Base-by-base conservation (phyloP, 306 rosid species). In the Neltuma alba region DNA sequence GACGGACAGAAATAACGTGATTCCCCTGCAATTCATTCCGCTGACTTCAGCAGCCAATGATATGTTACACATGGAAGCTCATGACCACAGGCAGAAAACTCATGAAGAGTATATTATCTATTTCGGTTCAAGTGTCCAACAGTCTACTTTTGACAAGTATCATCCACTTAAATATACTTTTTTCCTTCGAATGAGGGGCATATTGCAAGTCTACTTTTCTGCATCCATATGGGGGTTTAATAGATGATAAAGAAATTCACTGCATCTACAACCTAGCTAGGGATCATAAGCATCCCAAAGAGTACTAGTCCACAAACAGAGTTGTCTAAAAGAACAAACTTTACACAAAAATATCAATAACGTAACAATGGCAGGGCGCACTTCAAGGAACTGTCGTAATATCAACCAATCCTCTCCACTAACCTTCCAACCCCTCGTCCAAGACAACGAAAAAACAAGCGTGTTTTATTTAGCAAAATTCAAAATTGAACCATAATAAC, bases 241-340 rank as follows among this genome's bases (percentile, higher is more conserved):
- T 38, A 55, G 69, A 57, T 21, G 45, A 48, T 63, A 69, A 27
- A 70, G 79, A 70, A 74, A 63, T 48, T 60, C 18, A 47, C 6
- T 23, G 21, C 10, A 60, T 48, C 40, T 30, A 30, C 30, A 65
- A 65, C 61, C 58, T 72, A 65, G n/a, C 45, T 27, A 71, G 37
- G 20, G 20, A 76, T 62, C 79, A 21, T 15, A 21, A 4, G 68
- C 57, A 37, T 47, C 47, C 72, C 57, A 7, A 74, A n/a, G 66
- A 50, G 30, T 31, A 42, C 72, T 12, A 60, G 7, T 25, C 44
- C 47, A 14, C 42, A 7, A 79, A 40, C 30, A 52, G 41, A 37
- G 3, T 40, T 31, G 42, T 63, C 70, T 33, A 5, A 15, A 15
- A 41, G 28, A 15, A 44, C 6, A 40, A 41, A 67, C 13, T 13